A percentile compares a stretch with the other conserved stretches of the same genome.
phyloP scores from a whole-genome alignment of 257 asterid species.

The Solanum ahanhuiri region DNA sequence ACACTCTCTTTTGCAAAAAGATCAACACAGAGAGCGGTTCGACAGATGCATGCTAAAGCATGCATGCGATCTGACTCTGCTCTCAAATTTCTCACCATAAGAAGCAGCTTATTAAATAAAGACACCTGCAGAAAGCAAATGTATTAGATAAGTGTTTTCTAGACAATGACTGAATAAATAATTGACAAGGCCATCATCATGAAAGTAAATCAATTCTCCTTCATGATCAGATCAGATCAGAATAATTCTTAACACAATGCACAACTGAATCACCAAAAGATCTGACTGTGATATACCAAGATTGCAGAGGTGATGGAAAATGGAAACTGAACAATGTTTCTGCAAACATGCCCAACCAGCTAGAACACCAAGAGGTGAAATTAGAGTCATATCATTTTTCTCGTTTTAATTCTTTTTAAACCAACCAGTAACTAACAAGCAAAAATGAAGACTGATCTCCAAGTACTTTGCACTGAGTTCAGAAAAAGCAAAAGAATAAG shows the following conservation, averaged over 20 bases:
- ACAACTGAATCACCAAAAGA: background rate
- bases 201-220: background rate
- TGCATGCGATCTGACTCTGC: conserved; percentile 96
- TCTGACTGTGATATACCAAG: background rate
- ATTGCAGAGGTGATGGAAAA: background rate
- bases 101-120: conserved; percentile 75
- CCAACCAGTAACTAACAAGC: background rate
- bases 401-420: background rate
- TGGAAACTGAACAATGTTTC: background rate
- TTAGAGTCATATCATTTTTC: background rate
- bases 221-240: background rate
- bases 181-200: background rate
- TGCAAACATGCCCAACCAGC: background rate
- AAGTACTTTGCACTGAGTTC: background rate
- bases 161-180: background rate
- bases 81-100: conserved; percentile 87
- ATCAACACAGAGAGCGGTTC: conserved; percentile 90
- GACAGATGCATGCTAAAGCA: conserved; percentile 87
- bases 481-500: background rate
- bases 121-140: conserved; percentile 45
- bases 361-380: background rate
- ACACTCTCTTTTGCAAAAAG: conserved; percentile 86
- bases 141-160: background rate
- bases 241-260: background rate
- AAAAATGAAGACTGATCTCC: background rate